Evolutionary conservation across 2,329 filamentous ascomycete species (phyloP).

Genomic region (Fusarium sp.): DNA sequence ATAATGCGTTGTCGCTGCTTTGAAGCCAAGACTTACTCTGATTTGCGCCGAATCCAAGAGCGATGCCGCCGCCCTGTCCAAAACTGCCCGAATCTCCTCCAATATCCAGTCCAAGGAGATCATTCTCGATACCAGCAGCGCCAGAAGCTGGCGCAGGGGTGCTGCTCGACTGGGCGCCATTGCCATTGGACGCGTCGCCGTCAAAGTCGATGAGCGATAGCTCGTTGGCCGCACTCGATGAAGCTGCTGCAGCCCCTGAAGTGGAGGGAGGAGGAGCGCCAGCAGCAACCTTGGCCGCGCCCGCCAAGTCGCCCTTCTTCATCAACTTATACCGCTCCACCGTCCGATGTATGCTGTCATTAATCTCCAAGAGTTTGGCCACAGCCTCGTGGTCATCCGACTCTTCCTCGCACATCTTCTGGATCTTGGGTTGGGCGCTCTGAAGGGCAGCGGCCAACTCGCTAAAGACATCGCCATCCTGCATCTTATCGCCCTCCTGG

Average conservation of each 20-base stretch:
- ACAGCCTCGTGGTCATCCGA: constrained; percentile 97
- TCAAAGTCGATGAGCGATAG: constrained; percentile 95
- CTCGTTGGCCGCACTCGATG: constrained; percentile 68
- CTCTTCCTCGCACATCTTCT: constrained; percentile 99
- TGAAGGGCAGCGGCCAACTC: constrained; percentile 90
- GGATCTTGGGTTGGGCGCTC: constrained; percentile 97
- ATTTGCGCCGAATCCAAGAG: constrained; percentile 81
- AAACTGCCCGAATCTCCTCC: constrained; percentile 71
- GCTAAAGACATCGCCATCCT: constrained; percentile 76
- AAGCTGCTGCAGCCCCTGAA: constrained; percentile 73
- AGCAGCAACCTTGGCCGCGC: constrained; percentile 83
- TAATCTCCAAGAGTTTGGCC: constrained; percentile 94
- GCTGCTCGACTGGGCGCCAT: constrained; percentile 52
- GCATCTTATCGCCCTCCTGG: constrained; percentile 82
- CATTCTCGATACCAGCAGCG: constrained; percentile 82
- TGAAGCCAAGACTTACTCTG: constrained; percentile 64
- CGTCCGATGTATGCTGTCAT: constrained; percentile 97
- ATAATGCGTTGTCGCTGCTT: neutral
- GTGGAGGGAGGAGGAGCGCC: constrained; percentile 70
- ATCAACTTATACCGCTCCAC: constrained; percentile 95
- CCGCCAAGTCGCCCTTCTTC: constrained; percentile 93
- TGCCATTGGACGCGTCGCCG: constrained; percentile 68
- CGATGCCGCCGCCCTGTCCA: constrained; percentile 83
- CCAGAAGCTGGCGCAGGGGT: constrained; percentile 52
- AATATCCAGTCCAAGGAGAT: constrained; percentile 89